A percentile compares a stretch with the other conserved stretches of the same genome.
These are phyloP conservation scores for Drosera capensis DNA, from an alignment of 148 eudicot species.

Conservation along the genomic window DNA sequence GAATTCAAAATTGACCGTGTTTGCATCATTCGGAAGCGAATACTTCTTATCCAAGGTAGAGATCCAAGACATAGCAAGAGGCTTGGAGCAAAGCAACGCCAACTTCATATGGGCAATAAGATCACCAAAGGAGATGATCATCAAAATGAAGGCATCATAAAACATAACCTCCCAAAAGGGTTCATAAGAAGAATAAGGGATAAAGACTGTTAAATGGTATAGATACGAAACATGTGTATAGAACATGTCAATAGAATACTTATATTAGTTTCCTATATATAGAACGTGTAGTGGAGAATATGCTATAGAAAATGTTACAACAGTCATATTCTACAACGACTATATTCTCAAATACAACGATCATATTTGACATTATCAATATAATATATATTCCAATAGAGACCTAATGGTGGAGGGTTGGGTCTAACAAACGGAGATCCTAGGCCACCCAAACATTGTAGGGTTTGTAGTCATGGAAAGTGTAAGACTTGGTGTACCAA, in stretches of 20 bases:
- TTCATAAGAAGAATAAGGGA: slow-evolving; percentile 1
- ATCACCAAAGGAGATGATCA: neutral
- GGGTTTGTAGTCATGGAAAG: slow-evolving; percentile 10
- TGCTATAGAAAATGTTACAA: too few species aligned
- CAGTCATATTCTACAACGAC: too few species aligned
- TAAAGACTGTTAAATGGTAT: too few species aligned
- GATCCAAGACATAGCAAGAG: slow-evolving; percentile 6
- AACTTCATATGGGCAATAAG: slow-evolving; percentile 9
- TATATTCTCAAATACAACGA: too few species aligned
- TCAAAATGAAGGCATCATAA: neutral
- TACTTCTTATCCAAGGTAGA: slow-evolving; percentile 4
- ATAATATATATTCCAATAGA: too few species aligned
- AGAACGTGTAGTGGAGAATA: too few species aligned
- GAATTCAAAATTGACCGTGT: slow-evolving; percentile 1
- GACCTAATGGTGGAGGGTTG: slow-evolving; percentile 4
- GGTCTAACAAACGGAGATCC: slow-evolving; percentile 4
- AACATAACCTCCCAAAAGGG: slow-evolving; percentile 5
- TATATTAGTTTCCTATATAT: too few species aligned
- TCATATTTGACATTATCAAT: too few species aligned
- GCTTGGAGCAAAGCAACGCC: slow-evolving; percentile 7
- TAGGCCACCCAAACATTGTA: slow-evolving; percentile 5
- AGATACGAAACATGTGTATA: too few species aligned
- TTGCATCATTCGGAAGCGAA: slow-evolving; percentile 6
- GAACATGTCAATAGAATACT: too few species aligned
- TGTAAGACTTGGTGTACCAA: slow-evolving; percentile 6